Conservation (phyloP, 2,329 filamentous ascomycete genomes). For the Fusarium sp. region DNA sequence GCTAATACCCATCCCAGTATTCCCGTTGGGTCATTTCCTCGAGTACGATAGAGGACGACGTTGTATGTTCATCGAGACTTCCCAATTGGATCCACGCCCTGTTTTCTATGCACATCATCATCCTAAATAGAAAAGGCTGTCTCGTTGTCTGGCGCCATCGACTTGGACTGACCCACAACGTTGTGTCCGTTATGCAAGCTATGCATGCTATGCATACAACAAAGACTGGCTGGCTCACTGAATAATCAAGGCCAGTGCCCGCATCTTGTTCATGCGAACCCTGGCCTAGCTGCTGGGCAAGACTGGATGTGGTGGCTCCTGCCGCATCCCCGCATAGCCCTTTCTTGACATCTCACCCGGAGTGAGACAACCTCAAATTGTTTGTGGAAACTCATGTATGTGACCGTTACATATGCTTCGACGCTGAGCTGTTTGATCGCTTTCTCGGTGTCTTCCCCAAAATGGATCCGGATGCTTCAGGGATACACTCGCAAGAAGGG, state of each 20-base stretch:
- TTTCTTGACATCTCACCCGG: conserved; percentile 40
- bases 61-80: not conserved
- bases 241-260: conserved; percentile 20
- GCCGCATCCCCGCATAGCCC: conserved; percentile 34
- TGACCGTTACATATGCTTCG: conserved; percentile 34
- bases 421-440: conserved; percentile 26
- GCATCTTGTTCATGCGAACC: conserved; percentile 40
- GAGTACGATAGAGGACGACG: not conserved
- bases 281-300: conserved; percentile 27
- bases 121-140: conserved; percentile 18
- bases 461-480: conserved; percentile 27
- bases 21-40: not conserved
- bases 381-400: conserved; percentile 29
- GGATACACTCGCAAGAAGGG: conserved; percentile 47
- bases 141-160: conserved; percentile 27
- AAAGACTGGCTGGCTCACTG: conserved; percentile 20
- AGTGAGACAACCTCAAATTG: conserved; percentile 36
- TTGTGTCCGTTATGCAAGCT: conserved; percentile 32
- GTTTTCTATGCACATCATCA: conserved; percentile 30
- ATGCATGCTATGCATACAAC: conserved; percentile 20
- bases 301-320: conserved; percentile 23
- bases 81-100: not conserved
- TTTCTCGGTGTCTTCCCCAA: conserved; percentile 26
- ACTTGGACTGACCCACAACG: conserved; percentile 25
- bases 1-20: not conserved